Percentiles rank a stretch among this genome's conserved stretches.
phyloP scores from a whole-genome alignment of 352 stramenopile genomes.

The Phytophthora capsici region DNA sequence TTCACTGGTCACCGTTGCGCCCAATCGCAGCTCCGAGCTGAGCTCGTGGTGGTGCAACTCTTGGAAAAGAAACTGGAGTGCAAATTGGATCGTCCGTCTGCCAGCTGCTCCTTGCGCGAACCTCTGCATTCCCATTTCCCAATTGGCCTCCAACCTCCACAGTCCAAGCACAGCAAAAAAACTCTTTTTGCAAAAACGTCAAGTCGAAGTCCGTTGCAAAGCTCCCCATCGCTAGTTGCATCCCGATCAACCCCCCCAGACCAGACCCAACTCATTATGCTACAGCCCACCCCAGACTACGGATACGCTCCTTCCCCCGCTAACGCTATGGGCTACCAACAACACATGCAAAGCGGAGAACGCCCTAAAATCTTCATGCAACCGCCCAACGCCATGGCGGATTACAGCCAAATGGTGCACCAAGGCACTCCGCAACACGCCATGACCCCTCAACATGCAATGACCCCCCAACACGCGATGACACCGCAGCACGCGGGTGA shows the following conservation, averaged over 20 bases:
- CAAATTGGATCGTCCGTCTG: constrained; percentile 3
- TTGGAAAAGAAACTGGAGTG: constrained; percentile 9
- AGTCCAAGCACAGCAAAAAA: too few species aligned
- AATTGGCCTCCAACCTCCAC: constrained; percentile 24
- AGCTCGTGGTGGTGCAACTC: constrained; percentile 4
- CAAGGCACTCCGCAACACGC: constrained; percentile 53
- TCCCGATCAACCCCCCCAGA: background rate
- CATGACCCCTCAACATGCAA: constrained; percentile 52
- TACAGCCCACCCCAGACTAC: constrained; percentile 51
- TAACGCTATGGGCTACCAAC: constrained; percentile 41
- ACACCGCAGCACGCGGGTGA: constrained; percentile 42
- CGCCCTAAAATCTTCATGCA: constrained; percentile 65
- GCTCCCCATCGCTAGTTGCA: constrained; percentile 3
- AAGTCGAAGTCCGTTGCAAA: constrained; percentile 1
- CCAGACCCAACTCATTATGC: constrained; percentile 31
- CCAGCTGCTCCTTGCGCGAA: constrained; percentile 19
- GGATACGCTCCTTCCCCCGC: constrained; percentile 48
- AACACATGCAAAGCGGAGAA: constrained; percentile 55
- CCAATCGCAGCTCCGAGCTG: constrained; percentile 15
- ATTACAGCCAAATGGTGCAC: constrained; percentile 57
- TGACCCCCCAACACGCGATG: constrained; percentile 53
- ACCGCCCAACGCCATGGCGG: constrained; percentile 31
- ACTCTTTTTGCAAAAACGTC: too few species aligned
- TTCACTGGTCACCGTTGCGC: constrained; percentile 13
- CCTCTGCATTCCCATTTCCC: constrained; percentile 42